Evolutionary conservation across 78 protist species (phyloP).

Genomic region (Dictyostelium capitatum): DNA sequence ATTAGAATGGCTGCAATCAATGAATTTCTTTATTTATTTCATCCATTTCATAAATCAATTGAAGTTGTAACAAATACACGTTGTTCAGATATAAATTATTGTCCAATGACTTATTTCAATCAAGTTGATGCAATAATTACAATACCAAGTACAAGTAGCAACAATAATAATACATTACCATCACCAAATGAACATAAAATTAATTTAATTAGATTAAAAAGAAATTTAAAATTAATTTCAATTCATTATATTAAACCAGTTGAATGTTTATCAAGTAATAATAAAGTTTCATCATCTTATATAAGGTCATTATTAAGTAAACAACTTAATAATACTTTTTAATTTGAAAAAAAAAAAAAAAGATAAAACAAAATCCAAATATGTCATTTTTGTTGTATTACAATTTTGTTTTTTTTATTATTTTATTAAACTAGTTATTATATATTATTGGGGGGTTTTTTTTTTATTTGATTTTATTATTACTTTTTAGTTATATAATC

Average conservation of each 20-base stretch:
- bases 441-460: not conserved
- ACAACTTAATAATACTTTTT: not conserved
- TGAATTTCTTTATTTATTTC: conserved; percentile 17
- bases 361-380: not conserved
- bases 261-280: not conserved
- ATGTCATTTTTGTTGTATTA: not conserved
- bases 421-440: not conserved
- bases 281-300: conserved; percentile 23
- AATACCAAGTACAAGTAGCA: not conserved
- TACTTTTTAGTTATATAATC: conserved; percentile 51
- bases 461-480: conserved; percentile 2
- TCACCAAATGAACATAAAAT: not conserved
- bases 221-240: conserved; percentile 4
- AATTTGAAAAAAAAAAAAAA: no score
- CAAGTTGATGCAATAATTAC: not conserved
- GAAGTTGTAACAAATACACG: conserved; percentile 39
- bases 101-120: conserved; percentile 38
- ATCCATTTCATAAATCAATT: conserved; percentile 33
- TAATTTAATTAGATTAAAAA: not conserved
- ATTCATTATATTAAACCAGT: not conserved
- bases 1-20: not conserved
- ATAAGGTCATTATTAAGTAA: not conserved
- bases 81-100: conserved; percentile 29
- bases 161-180: no score
- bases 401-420: not conserved